Evolutionary conservation across 176 grass and related monocot species (phyloP).

Genomic region (Oryza officinalis): DNA sequence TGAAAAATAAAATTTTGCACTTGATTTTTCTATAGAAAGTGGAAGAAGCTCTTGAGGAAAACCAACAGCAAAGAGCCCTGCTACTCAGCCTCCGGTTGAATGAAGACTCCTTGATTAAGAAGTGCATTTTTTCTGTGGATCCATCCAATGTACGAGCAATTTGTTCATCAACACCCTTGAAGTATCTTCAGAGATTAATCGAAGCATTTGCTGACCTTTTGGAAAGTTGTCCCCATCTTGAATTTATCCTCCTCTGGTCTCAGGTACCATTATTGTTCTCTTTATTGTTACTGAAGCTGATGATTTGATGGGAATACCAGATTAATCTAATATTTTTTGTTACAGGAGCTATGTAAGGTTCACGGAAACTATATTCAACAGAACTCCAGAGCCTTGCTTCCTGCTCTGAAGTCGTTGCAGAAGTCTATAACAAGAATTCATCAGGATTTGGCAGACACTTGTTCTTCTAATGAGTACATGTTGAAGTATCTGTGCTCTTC

Average conservation of each 20-base stretch:
- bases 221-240: conserved; percentile 88
- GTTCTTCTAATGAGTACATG: conserved; percentile 92
- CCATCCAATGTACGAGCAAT: conserved; percentile 59
- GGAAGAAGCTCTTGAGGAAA: conserved; percentile 78
- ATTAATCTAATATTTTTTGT: conserved; percentile 11
- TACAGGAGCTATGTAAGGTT: conserved; percentile 85
- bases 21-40: conserved; percentile 66
- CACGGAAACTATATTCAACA: conserved; percentile 89
- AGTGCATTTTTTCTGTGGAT: conserved; percentile 84
- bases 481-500: conserved; percentile 76
- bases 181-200: conserved; percentile 87
- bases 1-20: not conserved
- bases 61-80: conserved; percentile 79
- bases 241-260: conserved; percentile 89
- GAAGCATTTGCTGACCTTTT: conserved; percentile 80
- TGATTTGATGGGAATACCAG: not conserved
- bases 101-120: conserved; percentile 89
- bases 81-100: conserved; percentile 86
- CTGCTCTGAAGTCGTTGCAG: conserved; percentile 79
- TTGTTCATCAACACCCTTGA: conserved; percentile 64
- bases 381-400: conserved; percentile 84
- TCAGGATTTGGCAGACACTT: conserved; percentile 91
- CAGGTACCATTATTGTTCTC: conserved; percentile 53
- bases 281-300: not conserved
- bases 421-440: conserved; percentile 89